Percentiles rank a stretch among this genome's conserved stretches.
Evolutionary conservation across 176 grass and related monocot species (phyloP).

Genomic region (Neostapfia colusana): DNA sequence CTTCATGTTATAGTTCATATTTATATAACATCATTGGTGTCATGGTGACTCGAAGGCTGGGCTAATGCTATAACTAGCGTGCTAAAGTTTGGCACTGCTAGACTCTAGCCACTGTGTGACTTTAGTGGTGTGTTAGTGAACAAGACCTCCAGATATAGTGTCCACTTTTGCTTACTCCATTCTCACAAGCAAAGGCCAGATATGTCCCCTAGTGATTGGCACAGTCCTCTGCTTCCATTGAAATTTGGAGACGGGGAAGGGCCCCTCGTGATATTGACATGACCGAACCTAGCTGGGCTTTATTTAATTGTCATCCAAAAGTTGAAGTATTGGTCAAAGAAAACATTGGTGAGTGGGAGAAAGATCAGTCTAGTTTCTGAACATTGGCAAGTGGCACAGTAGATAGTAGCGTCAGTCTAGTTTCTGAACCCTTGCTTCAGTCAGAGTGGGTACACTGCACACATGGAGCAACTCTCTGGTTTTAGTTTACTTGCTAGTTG

Average conservation of each 20-base stretch:
- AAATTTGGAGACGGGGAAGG: slow-evolving; percentile 25
- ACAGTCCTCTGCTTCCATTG: slow-evolving; percentile 45
- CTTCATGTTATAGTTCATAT: background rate
- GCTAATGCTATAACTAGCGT: slow-evolving; percentile 46
- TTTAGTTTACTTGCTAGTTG: slow-evolving; percentile 30
- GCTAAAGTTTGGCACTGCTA: slow-evolving; percentile 39
- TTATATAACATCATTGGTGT: slow-evolving; percentile 11
- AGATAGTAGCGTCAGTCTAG: slow-evolving; percentile 41
- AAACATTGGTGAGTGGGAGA: slow-evolving; percentile 38
- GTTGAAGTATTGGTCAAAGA: slow-evolving; percentile 54
- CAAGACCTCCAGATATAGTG: slow-evolving; percentile 34
- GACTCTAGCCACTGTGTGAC: slow-evolving; percentile 37
- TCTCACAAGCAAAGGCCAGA: slow-evolving; percentile 49
- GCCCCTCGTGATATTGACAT: slow-evolving; percentile 48
- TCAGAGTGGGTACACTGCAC: slow-evolving; percentile 34
- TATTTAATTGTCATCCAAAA: slow-evolving; percentile 20
- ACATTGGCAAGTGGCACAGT: slow-evolving; percentile 41
- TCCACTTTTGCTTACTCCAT: slow-evolving; percentile 55
- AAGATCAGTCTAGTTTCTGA: slow-evolving; percentile 29
- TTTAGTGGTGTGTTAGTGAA: slow-evolving; percentile 34
- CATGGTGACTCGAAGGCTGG: slow-evolving; percentile 41
- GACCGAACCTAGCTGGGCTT: slow-evolving; percentile 54
- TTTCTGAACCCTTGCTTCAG: slow-evolving; percentile 31
- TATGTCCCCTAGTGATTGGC: slow-evolving; percentile 58
- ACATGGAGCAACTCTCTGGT: slow-evolving; percentile 9